Evolutionary conservation across 1,284 basidiomycete genomes (phyloP), one percentile per base, ranked within the genome.

Genomic region (Fomitopsis schrenkii): DNA sequence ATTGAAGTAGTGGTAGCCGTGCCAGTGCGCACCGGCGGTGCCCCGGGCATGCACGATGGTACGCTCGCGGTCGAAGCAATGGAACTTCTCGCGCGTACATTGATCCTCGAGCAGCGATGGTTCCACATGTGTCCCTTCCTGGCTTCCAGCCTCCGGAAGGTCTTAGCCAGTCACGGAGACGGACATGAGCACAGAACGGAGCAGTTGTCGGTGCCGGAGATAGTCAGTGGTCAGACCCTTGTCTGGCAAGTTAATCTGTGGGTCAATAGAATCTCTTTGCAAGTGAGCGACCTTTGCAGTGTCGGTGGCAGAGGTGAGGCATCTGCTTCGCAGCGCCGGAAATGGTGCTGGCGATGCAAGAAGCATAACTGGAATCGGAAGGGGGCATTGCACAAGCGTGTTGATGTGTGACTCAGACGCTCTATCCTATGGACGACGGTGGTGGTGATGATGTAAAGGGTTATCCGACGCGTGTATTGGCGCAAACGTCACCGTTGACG

Each of bases 21-120:
- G 22, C 22, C 93, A 92, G 71, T 93, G 91, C 6, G 90, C 92
- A 61, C 84, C 93, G 26, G 86, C 8, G 8, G 30, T 75, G n/a
- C 91, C 93, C 46, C 91, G 85, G 57, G 91, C 90, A 69, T 93
- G 91, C 12, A 85, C 83, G 33, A 86, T 76, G 53, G 94, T 94
- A 44, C 91, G 87, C 72, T 94, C 92, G 68, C 93, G 91, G 71
- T 92, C 90, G 68, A 93, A 93, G 35, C 87, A 82, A 59, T 84
- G 83, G 38, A 92, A 84, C 74, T 92, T 90, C 75, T 90, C 87
- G 65, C 87, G 80, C 1, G 78, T 83, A 63, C 87, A 79, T 62
- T 72, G 85, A 67, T 90, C 88, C 68, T 90, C 88, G 15, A 90
- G 80, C 2, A 90, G 75, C 56, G 78, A 77, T 3, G 87, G 83